phyloP scores from a whole-genome alignment of 352 stramenopile genomes.

The Phytophthora aleatoria region DNA sequence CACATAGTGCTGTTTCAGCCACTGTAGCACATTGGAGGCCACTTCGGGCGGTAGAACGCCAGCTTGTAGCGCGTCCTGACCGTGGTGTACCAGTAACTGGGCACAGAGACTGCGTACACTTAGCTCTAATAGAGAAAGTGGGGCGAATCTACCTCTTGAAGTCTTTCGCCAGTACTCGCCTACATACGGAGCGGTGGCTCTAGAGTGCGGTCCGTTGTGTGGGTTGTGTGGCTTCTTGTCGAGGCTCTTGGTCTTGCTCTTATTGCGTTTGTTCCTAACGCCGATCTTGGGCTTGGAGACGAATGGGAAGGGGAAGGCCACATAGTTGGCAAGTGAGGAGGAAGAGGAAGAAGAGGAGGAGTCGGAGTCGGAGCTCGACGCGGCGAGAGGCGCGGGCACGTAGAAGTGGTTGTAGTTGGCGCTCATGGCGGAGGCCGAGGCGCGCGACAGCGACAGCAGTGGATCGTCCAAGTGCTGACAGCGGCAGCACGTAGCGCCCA shows the following conservation, averaged over 20 bases:
- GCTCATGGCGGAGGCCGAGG: slow-evolving; percentile 34
- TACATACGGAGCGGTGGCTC: slow-evolving; percentile 36
- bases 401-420: slow-evolving; percentile 37
- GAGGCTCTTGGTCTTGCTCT: slow-evolving; percentile 18
- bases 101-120: slow-evolving; percentile 60
- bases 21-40: slow-evolving; percentile 50
- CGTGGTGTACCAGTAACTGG: slow-evolving; percentile 43
- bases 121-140: slow-evolving; percentile 60
- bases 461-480: slow-evolving; percentile 76
- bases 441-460: slow-evolving; percentile 42
- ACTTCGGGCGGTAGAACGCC: slow-evolving; percentile 45
- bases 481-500: slow-evolving; percentile 77
- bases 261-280: slow-evolving; percentile 9
- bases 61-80: slow-evolving; percentile 18
- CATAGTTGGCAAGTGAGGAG: slow-evolving; percentile 69
- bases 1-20: slow-evolving; percentile 58
- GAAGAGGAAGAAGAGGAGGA: slow-evolving; percentile 21
- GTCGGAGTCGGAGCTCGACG: background rate
- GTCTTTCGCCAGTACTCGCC: slow-evolving; percentile 62
- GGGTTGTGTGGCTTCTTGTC: slow-evolving; percentile 24
- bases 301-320: slow-evolving; percentile 82
- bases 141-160: slow-evolving; percentile 38
- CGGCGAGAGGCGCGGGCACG: slow-evolving; percentile 15
- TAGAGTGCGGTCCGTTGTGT: background rate
- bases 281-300: slow-evolving; percentile 38